A percentile compares a stretch with the other conserved stretches of the same genome.
Conservation (phyloP, 176 grass and related monocot genomes). For the Avena sativa region DNA sequence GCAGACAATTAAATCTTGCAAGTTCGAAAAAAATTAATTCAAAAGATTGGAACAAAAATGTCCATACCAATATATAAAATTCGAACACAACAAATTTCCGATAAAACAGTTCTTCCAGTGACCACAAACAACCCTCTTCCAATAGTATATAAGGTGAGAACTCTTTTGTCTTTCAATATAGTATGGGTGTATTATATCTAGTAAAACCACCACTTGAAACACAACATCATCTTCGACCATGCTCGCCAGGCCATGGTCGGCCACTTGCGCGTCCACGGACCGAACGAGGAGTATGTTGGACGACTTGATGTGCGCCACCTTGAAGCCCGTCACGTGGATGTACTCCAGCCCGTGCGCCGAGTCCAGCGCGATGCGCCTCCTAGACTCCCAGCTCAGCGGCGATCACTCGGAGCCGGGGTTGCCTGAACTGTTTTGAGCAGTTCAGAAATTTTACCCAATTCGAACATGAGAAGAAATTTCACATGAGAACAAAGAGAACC, state of each 20-base stretch:
- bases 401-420: constrained; percentile 65
- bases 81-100: no score
- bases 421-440: constrained; percentile 28
- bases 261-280: constrained; percentile 61
- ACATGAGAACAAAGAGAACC: not conserved
- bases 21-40: no score
- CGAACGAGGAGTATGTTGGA: constrained; percentile 70
- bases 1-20: no score
- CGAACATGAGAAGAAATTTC: not conserved
- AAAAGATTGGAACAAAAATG: no score
- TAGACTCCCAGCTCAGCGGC: constrained; percentile 64
- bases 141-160: no score
- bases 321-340: constrained; percentile 75
- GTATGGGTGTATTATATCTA: no score
- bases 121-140: no score
- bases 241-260: constrained; percentile 73
- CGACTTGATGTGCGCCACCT: constrained; percentile 70
- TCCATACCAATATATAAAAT: no score
- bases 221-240: constrained; percentile 43
- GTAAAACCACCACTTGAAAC: no score
- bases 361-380: constrained; percentile 60
- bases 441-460: not conserved
- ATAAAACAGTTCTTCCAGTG: no score
- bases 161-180: no score
- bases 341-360: constrained; percentile 72